Evolutionary conservation across 2,329 filamentous ascomycete species (phyloP).

Genomic region (Leptographium wingfieldii): DNA sequence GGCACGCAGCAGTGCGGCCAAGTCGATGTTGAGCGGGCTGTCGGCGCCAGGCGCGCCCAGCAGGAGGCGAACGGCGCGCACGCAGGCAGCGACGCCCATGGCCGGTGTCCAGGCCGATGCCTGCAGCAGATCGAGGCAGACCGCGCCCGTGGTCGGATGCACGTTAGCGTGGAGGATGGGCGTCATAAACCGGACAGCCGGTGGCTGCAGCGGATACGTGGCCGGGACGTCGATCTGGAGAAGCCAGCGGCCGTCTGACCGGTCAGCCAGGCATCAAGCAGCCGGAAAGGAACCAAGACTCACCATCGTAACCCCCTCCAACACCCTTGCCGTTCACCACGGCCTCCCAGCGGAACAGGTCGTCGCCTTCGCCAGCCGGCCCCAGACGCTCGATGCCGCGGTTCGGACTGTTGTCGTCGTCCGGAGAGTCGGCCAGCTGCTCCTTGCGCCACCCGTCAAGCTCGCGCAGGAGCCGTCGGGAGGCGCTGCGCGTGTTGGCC

Average conservation of each 20-base stretch:
- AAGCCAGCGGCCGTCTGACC: constrained; percentile 62
- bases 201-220: constrained; percentile 68
- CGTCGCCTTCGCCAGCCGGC: constrained; percentile 33
- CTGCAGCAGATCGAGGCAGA: constrained; percentile 80
- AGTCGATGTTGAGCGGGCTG: constrained; percentile 66
- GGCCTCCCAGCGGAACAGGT: constrained; percentile 45
- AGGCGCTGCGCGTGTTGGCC: constrained; percentile 32
- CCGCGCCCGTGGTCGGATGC: constrained; percentile 61
- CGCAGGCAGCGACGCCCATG: constrained; percentile 64
- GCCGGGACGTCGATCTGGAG: constrained; percentile 64
- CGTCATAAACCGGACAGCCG: constrained; percentile 69
- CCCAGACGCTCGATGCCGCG: constrained; percentile 46
- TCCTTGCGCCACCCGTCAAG: constrained; percentile 40
- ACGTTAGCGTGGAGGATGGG: constrained; percentile 77
- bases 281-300: constrained; percentile 4
- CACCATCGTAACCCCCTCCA: constrained; percentile 44
- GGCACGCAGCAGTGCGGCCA: constrained; percentile 55
- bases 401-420: constrained; percentile 8
- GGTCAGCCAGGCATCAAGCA: too few relatives aligned
- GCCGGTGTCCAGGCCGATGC: constrained; percentile 66
- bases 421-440: constrained; percentile 23
- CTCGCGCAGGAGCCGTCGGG: constrained; percentile 46
- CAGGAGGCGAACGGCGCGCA: constrained; percentile 61
- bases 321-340: constrained; percentile 47
- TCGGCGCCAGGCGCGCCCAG: constrained; percentile 57